Base-by-base conservation (phyloP, 805 yeast species). In the Dipodascus geniculatus region DNA sequence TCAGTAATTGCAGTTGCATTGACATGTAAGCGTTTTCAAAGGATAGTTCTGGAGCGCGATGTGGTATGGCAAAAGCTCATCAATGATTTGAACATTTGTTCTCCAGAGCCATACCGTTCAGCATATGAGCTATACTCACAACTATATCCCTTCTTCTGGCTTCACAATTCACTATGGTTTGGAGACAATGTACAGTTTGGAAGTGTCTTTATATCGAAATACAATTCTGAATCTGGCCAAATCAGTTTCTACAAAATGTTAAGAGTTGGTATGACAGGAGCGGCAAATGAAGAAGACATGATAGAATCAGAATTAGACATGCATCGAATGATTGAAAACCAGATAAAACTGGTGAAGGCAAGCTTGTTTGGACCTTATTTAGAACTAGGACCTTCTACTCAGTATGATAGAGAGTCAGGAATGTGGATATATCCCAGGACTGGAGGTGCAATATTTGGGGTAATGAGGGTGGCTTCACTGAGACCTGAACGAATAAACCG, bases 161-260 rank as follows among this genome's bases (percentile, higher is more conserved):
- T 64, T 22, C 52, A 57, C 8, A 60, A 60, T 2, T 58, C 62
- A 1, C 20, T 65, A 2, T 65, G 68, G 68, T 58, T 54, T 44
- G 67, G 68, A 23, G 61, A 61, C 49, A 57, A 54, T 11, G 54
- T 53, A 8, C 54, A 54, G 22, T 60, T 60, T 51, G 68, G 68
- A 3, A 54, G 58, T 3, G 19, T 65, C 22, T 54, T 56, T 51
- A 54, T 59, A 23, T 53, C 62, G 14, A 50, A 54, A 11, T 65
- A 62, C 54, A 54, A 56, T 42, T 52, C 49, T 23, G 42, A 22
- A 17, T 33, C 51, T 1, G 65, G 66, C 2, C 48, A 50, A 9
- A 48, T 62, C 23, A 62, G 58, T 17, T 54, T 56, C 9, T 54
- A 42, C 42, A 61, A 60, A 48, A 47, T 62, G 22, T 33, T 51